A percentile compares a stretch with the other conserved stretches of the same genome.
Conservation (phyloP, 148 eudicot species). For the Mesembryanthemum crystallinum region DNA sequence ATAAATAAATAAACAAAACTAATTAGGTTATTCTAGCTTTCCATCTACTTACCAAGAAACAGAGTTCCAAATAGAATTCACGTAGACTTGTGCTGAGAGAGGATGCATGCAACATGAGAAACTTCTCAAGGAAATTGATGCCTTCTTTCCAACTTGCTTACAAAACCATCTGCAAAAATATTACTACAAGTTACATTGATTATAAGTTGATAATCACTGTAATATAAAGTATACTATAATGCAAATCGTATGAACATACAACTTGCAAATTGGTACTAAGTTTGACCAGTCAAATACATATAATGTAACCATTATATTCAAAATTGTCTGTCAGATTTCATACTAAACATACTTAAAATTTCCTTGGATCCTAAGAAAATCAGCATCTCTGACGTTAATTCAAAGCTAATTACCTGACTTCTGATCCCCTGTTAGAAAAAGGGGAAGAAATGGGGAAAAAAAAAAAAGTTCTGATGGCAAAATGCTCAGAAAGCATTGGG, state of each 20-base stretch:
- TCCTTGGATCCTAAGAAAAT: constrained; percentile 38
- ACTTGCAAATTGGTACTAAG: constrained; percentile 15
- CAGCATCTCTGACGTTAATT: not conserved
- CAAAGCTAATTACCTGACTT: not conserved
- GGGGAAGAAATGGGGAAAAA: not conserved
- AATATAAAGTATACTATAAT: not conserved
- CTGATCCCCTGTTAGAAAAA: not conserved
- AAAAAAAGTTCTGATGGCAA: constrained; percentile 12
- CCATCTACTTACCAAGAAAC: too few relatives aligned
- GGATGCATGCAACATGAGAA: too few relatives aligned
- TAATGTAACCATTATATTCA: constrained; percentile 1
- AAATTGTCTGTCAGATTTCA: constrained; percentile 34
- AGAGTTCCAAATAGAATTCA: not conserved
- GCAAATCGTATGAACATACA: constrained; percentile 25
- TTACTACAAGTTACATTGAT: too few relatives aligned
- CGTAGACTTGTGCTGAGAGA: not conserved
- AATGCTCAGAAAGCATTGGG: constrained; percentile 7
- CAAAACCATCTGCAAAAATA: not conserved
- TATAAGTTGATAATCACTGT: too few relatives aligned
- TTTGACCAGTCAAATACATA: constrained; percentile 33
- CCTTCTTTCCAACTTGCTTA: not conserved
- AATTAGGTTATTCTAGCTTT: too few relatives aligned
- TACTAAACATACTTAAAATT: constrained; percentile 26
- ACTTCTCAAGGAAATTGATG: too few relatives aligned
- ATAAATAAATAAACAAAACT: too few relatives aligned